These are phyloP conservation scores for Dispira simplex DNA, from an alignment of 192 early-diverging fungal genomes.

Conservation along the genomic window DNA sequence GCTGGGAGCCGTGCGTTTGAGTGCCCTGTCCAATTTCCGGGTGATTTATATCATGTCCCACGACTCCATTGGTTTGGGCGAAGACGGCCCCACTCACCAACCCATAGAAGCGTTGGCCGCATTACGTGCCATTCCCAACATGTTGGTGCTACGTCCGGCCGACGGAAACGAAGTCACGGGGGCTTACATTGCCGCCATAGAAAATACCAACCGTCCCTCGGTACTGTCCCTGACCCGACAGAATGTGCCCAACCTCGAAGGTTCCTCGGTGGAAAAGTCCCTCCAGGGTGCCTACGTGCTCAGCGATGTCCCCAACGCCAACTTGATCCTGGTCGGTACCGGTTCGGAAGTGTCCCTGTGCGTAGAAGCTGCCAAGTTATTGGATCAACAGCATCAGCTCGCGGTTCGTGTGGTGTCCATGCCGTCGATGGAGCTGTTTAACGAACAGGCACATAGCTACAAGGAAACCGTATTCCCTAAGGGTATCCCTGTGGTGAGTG, in stretches of 20 bases:
- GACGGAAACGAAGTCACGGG: constrained; percentile 92
- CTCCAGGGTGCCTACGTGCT: constrained; percentile 81
- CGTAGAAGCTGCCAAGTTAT: constrained; percentile 68
- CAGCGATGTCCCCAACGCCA: constrained; percentile 43
- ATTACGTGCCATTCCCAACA: constrained; percentile 82
- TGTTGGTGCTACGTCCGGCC: constrained; percentile 75
- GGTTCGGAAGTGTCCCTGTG: constrained; percentile 86
- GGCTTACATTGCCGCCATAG: constrained; percentile 69
- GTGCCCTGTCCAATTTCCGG: constrained; percentile 74
- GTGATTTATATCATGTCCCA: constrained; percentile 98
- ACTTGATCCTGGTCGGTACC: constrained; percentile 66
- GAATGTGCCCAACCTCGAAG: constrained; percentile 81
- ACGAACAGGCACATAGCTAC: constrained; percentile 71
- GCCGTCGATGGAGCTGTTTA: constrained; percentile 83
- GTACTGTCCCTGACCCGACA: constrained; percentile 84
- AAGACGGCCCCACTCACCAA: constrained; percentile 99
- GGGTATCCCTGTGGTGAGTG: constrained; percentile 69
- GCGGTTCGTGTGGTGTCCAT: constrained; percentile 78
- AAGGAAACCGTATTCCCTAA: constrained; percentile 58
- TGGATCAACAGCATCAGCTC: constrained; percentile 36
- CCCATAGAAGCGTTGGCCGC: constrained; percentile 88
- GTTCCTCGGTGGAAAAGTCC: constrained; percentile 63
- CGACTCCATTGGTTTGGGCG: constrained; percentile 96
- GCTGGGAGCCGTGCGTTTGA: constrained; percentile 73
- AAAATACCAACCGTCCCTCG: constrained; percentile 50